A percentile compares a stretch with the other conserved stretches of the same genome.
These are phyloP conservation scores for Saccharomyces hybrid DNA, from an alignment of 1,139 yeast genomes.

Conservation along the genomic window DNA sequence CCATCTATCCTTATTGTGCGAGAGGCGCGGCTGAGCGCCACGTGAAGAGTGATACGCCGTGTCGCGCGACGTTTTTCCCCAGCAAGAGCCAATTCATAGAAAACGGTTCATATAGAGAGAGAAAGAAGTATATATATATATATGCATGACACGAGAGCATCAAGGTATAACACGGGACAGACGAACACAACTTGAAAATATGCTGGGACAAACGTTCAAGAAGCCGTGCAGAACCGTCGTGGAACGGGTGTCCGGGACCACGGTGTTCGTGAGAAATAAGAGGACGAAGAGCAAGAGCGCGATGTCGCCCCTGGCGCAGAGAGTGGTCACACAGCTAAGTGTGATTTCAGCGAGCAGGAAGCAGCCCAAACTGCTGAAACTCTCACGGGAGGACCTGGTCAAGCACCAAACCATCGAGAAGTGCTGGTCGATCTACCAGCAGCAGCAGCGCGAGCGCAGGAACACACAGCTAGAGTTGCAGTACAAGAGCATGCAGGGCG, in stretches of 20 bases:
- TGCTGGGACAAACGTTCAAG: background rate
- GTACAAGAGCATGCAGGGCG: slow-evolving; percentile 56
- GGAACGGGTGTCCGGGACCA: background rate
- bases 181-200: background rate
- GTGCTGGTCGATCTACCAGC: slow-evolving; percentile 69
- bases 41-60: background rate
- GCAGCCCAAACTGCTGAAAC: slow-evolving; percentile 72
- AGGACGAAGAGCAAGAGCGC: slow-evolving; percentile 37
- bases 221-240: background rate
- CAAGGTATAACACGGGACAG: background rate
- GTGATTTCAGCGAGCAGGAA: slow-evolving; percentile 82
- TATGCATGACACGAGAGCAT: background rate
- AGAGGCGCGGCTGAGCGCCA: background rate
- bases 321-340: slow-evolving; percentile 66
- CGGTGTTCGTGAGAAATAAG: slow-evolving; percentile 36
- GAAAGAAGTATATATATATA: background rate
- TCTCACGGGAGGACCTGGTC: slow-evolving; percentile 72
- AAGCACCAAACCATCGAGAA: slow-evolving; percentile 77
- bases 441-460: slow-evolving; percentile 41
- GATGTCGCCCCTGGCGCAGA: slow-evolving; percentile 54
- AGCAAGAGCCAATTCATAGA: background rate
- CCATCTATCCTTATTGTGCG: background rate
- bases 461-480: slow-evolving; percentile 50
- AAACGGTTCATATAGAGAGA: background rate
- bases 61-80: background rate